These are phyloP conservation scores for Suillus decipiens DNA, from an alignment of 768 basidiomycete genomes.

Conservation along the genomic window DNA sequence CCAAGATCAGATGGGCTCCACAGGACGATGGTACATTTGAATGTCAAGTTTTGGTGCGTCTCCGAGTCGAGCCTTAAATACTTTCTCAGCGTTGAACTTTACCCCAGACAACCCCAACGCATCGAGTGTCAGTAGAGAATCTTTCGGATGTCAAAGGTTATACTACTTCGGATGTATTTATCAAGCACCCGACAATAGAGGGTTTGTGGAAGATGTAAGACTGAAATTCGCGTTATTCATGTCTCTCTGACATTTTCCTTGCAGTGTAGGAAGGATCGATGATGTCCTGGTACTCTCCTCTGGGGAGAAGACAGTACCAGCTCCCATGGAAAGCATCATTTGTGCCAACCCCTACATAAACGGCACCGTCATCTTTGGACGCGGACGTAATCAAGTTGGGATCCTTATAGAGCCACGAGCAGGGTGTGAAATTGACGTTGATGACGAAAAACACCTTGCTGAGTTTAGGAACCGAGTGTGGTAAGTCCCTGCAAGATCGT, in stretches of 20 bases:
- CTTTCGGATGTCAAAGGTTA: conserved; percentile 41
- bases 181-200: conserved; percentile 44
- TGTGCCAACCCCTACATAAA: conserved; percentile 21
- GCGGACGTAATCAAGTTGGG: conserved; percentile 33
- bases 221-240: background rate
- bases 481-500: conserved; percentile 16
- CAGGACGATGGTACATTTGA: conserved; percentile 39
- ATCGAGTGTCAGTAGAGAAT: conserved; percentile 31
- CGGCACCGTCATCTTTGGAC: conserved; percentile 36
- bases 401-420: conserved; percentile 33
- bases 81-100: background rate
- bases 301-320: conserved; percentile 27
- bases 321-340: conserved; percentile 30
- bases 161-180: conserved; percentile 44
- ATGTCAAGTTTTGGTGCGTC: conserved; percentile 38
- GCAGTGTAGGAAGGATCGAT: conserved; percentile 34
- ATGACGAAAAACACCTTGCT: conserved; percentile 25
- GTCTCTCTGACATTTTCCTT: background rate
- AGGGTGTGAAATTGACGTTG: conserved; percentile 20
- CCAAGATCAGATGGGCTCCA: conserved; percentile 31
- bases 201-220: conserved; percentile 39
- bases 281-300: conserved; percentile 34
- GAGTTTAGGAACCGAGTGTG: conserved; percentile 34
- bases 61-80: background rate
- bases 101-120: conserved; percentile 9